Evolutionary conservation across 805 yeast species (phyloP).

Genomic region (Pichia nakasei): DNA sequence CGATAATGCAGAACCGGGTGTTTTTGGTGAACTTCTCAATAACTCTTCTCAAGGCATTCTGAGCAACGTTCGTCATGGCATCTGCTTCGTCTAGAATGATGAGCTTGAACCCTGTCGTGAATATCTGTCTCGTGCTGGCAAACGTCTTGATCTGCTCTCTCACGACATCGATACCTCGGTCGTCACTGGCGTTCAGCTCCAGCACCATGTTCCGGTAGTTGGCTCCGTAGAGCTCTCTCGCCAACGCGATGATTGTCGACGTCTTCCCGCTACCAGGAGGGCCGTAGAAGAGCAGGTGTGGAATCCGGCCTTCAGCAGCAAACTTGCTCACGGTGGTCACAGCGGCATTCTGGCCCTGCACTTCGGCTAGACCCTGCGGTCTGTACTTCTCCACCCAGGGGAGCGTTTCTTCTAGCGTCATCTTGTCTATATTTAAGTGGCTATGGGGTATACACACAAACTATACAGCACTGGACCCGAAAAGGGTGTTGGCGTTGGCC

Average conservation of each 20-base stretch:
- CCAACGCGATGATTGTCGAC: constrained; percentile 80
- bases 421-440: not conserved
- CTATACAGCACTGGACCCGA: constrained; percentile 6
- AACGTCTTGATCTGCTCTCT: constrained; percentile 94
- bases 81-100: constrained; percentile 95
- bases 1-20: constrained; percentile 91
- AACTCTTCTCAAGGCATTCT: constrained; percentile 71
- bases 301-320: constrained; percentile 73
- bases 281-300: constrained; percentile 89
- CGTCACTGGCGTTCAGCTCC: constrained; percentile 94
- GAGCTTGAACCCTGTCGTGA: constrained; percentile 75
- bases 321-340: constrained; percentile 79
- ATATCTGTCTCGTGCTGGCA: constrained; percentile 93
- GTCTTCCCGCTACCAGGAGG: constrained; percentile 95
- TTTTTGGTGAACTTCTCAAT: constrained; percentile 91
- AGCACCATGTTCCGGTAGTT: constrained; percentile 81
- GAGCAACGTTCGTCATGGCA: constrained; percentile 86
- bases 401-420: constrained; percentile 34
- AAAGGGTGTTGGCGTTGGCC: not conserved
- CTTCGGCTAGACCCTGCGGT: constrained; percentile 75
- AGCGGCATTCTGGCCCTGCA: constrained; percentile 84
- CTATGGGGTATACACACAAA: no score
- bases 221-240: constrained; percentile 77
- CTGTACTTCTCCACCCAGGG: constrained; percentile 96
- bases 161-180: constrained; percentile 97